Evolutionary conservation across 306 rosid genomes (phyloP), one percentile per base, ranked within the genome.

Genomic region (Cicer pinnatifidum): DNA sequence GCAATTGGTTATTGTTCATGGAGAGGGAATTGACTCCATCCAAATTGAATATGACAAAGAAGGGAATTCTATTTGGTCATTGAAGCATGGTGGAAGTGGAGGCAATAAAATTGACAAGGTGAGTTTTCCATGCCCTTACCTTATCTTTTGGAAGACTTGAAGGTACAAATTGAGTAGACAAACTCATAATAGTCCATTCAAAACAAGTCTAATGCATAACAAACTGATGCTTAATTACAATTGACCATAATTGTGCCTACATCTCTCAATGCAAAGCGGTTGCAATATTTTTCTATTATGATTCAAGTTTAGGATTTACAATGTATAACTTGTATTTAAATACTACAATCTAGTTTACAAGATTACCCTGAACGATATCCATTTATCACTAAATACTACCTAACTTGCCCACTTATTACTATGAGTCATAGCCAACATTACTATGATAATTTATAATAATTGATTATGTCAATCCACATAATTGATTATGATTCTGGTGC

Each of bases 1-100:
- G 85, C 96, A 90, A 73, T 73, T 92, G 58, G 91, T 90, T 75
- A 86, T 92, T 71, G 67, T 60, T 69, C 87, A 84, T 82, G 98
- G 88, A 9, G 78, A 80, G 3, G 92, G 88, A 74, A 82, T 92
- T 70, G 92, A 87, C 69, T 90, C 96, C 77, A 86, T 92, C 16
- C 90, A 88, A 79, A 75, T 87, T 41, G 92, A 92, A 76, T 90
- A 90, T 78, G 98, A 92, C 45, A 54, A 63, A 13, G 79, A 81
- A 8, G 96, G 91, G 7, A 54, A 11, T 54, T 87, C 98, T 19
- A 17, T 83, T 35, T 88, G 96, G 98, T 87, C 96, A 63, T 75
- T 67, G 8, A 92, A 77, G 81, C 92, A 88, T 81, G 98, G 96
- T 74, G 96, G 91, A 66, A 86, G 81, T 80, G 96, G 93, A 72